Base-by-base conservation (phyloP, 371 early-diverging fungal genomes). In the Syncephalastrum racemosum region DNA sequence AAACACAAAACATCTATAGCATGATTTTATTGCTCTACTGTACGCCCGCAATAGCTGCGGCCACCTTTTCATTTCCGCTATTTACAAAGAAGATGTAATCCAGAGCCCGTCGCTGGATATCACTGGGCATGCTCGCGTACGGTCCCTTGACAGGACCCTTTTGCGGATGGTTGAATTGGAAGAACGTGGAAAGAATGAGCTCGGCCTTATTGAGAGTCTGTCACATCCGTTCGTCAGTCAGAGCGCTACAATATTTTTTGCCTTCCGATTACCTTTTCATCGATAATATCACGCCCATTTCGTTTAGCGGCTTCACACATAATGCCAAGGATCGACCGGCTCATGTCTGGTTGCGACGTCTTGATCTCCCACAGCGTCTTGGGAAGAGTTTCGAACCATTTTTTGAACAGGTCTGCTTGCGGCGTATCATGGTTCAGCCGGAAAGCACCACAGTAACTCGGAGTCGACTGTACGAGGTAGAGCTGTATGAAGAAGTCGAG, bases 351-450 rank as follows among this genome's bases (percentile, higher is more conserved):
- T 48, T 73, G 64, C 47, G 68, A 70, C 1, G 71, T 50, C 22
- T 76, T 79, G 3, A 85, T 52, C 42, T 85, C 77, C 80, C 81
- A 83, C 20, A 85, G 49, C 24, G 77, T 51, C 56, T 80, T 82
- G 18, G 86, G 86, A n/a, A 85, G 56, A 47, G 68, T 70, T 31
- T 70, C 49, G 3, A 80, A 31, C 75, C 82, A 81, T 20, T 45
- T 46, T 15, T 61, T 45, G 25, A 77, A 47, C 4, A 63, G 23
- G 5, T 56, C 46, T 1, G 67, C 62, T 47, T 59, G 54, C 12
- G 44, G 49, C 13, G 69, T 48, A 23, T 64, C 53, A 2, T 49
- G 50, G 4, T 31, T 42, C 14, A 81, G 66, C 1, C 8, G 40
- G 47, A 78, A 75, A 42, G 40, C 58, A 10, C 73, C 76, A 42